Percentiles rank a stretch among this genome's conserved stretches.
Conservation (phyloP, 2,329 filamentous ascomycete species). For the Cladosporium sp. region DNA sequence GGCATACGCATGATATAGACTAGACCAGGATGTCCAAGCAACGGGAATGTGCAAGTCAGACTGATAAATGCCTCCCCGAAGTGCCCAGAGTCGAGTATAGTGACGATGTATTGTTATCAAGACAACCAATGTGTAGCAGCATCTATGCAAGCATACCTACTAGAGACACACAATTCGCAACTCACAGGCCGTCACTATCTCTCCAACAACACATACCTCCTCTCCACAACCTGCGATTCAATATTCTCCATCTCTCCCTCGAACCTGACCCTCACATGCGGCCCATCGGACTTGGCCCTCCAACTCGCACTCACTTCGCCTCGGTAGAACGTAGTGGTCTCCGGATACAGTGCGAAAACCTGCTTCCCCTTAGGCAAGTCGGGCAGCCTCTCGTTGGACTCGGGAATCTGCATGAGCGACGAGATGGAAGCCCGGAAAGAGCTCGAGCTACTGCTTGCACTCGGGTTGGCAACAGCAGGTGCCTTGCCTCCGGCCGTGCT, state of each 20-base stretch:
- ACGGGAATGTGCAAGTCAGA: too few relatives aligned
- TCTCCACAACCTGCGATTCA: slow-evolving; percentile 47
- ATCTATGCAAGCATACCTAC: too few relatives aligned
- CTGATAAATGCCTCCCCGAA: too few relatives aligned
- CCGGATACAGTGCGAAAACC: slow-evolving; percentile 49
- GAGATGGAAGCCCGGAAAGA: slow-evolving; percentile 43
- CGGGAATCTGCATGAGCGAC: slow-evolving; percentile 43
- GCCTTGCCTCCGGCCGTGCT: slow-evolving; percentile 29
- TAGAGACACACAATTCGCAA: too few relatives aligned
- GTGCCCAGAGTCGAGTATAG: too few relatives aligned
- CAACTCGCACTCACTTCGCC: slow-evolving; percentile 45
- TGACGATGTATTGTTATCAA: too few relatives aligned
- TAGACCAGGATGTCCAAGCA: too few relatives aligned
- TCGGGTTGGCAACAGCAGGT: slow-evolving; percentile 23
- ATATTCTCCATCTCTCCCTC: slow-evolving; percentile 42
- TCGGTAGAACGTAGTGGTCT: slow-evolving; percentile 52
- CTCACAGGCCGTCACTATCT: slow-evolving; percentile 17
- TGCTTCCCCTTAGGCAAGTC: slow-evolving; percentile 39
- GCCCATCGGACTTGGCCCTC: slow-evolving; percentile 32
- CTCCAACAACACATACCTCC: slow-evolving; percentile 45
- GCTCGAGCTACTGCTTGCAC: background rate
- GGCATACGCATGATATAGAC: too few relatives aligned
- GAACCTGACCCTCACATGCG: slow-evolving; percentile 28
- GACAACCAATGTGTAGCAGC: too few relatives aligned
- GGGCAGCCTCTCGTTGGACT: slow-evolving; percentile 37